Conservation (phyloP, 2,329 filamentous ascomycete genomes). For the Aspergillus phoenicis region DNA sequence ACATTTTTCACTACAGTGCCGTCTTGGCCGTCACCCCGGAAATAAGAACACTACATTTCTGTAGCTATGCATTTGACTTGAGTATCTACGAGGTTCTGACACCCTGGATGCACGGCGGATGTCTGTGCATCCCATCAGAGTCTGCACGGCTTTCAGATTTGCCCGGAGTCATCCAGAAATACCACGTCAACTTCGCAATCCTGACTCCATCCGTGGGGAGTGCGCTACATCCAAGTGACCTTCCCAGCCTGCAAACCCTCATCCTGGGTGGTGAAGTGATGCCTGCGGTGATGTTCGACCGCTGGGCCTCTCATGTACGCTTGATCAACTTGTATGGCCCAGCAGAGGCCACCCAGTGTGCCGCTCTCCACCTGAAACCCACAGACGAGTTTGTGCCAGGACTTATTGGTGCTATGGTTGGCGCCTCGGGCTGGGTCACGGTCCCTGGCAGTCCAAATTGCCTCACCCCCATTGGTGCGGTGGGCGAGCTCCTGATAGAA, state of each 20-base stretch:
- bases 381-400: conserved; percentile 19
- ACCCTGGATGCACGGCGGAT: conserved; percentile 18
- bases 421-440: too few species aligned
- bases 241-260: conserved; percentile 10
- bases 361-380: background rate
- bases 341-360: conserved; percentile 22
- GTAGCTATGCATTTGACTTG: conserved; percentile 41
- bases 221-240: conserved; percentile 3
- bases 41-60: conserved; percentile 43
- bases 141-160: conserved; percentile 49
- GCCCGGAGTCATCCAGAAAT: conserved; percentile 41
- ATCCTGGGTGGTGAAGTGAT: conserved; percentile 17
- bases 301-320: conserved; percentile 12
- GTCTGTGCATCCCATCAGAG: conserved; percentile 51
- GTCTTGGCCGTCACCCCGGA: conserved; percentile 27
- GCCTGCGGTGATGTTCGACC: conserved; percentile 14
- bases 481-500: too few species aligned
- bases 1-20: background rate
- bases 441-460: too few species aligned
- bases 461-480: too few species aligned
- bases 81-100: conserved; percentile 31
- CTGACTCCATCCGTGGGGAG: conserved; percentile 14
- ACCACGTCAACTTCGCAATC: conserved; percentile 8
- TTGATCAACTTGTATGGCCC: conserved; percentile 38
- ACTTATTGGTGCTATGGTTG: conserved; percentile 1